Conservation (phyloP, 1,284 basidiomycete species). For the Trametes sp. region DNA sequence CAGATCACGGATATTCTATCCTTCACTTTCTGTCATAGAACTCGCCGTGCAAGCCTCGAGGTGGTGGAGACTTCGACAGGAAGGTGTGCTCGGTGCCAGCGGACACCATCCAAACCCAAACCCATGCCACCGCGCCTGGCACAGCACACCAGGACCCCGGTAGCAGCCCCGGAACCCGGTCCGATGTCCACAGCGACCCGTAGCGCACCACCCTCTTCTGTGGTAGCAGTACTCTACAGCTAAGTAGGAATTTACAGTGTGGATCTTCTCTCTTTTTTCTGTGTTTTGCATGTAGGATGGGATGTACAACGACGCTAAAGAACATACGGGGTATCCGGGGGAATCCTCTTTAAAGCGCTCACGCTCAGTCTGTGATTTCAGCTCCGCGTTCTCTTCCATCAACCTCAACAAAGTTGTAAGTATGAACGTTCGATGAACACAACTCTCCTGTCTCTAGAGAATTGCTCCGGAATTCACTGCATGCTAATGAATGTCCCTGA, state of each 20-base stretch:
- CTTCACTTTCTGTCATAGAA: constrained; percentile 8
- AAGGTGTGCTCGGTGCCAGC: not conserved
- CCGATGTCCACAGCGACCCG: not conserved
- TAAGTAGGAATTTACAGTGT: too few species aligned
- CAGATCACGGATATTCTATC: constrained; percentile 10
- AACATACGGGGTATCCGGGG: not conserved
- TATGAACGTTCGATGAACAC: not conserved
- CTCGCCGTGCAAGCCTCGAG: constrained; percentile 25
- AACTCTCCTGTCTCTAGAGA: not conserved
- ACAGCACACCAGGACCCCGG: constrained; percentile 5
- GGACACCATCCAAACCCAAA: not conserved
- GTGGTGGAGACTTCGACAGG: constrained; percentile 10
- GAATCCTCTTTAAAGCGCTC: not conserved
- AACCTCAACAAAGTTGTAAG: not conserved
- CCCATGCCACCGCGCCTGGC: not conserved
- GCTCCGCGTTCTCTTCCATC: not conserved
- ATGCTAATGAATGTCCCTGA: not conserved
- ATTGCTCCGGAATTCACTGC: not conserved
- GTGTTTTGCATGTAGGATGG: too few species aligned
- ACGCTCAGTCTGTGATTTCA: not conserved
- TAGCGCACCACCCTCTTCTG: not conserved
- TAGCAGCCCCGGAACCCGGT: not conserved
- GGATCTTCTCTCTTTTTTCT: not conserved
- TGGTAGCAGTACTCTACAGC: too few species aligned
- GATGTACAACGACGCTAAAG: too few species aligned